phyloP scores from a whole-genome alignment of 768 basidiomycete genomes.

The Hemileccinum rubropunctum region DNA sequence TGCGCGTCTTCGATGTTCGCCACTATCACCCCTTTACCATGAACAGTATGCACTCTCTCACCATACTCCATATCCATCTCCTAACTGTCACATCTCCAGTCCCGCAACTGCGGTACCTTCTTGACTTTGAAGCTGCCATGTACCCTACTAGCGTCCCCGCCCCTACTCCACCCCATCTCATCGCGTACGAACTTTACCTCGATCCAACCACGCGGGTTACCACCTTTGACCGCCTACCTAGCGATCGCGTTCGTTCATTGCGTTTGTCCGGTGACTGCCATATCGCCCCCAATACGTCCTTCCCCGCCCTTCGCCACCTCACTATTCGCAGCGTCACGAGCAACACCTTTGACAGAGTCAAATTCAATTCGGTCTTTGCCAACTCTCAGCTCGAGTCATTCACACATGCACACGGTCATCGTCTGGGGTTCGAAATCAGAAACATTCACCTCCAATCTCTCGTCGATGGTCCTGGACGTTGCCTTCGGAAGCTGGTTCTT shows the following conservation, averaged over 20 bases:
- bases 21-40: conserved; percentile 19
- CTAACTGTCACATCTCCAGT: conserved; percentile 11
- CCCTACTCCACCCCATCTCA: no score
- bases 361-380: conserved; percentile 27
- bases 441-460: conserved; percentile 35
- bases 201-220: conserved; percentile 27
- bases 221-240: conserved; percentile 29
- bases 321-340: conserved; percentile 33
- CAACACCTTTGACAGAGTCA: conserved; percentile 34
- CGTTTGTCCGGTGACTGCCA: conserved; percentile 36
- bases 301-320: conserved; percentile 27
- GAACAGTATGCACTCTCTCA: conserved; percentile 7
- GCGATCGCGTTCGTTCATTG: conserved; percentile 25
- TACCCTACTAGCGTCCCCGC: conserved; percentile 25
- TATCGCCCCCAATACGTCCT: conserved; percentile 10
- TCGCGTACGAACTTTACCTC: conserved; percentile 34
- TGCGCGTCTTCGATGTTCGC: conserved; percentile 36
- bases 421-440: conserved; percentile 37
- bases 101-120: conserved; percentile 18
- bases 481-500: conserved; percentile 34
- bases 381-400: conserved; percentile 34
- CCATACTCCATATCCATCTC: neutral
- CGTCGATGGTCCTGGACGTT: conserved; percentile 10
- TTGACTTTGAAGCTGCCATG: conserved; percentile 39
- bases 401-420: conserved; percentile 32